Conservation (phyloP, 2,329 filamentous ascomycete genomes). For the Torrubiella hemipterigena region DNA sequence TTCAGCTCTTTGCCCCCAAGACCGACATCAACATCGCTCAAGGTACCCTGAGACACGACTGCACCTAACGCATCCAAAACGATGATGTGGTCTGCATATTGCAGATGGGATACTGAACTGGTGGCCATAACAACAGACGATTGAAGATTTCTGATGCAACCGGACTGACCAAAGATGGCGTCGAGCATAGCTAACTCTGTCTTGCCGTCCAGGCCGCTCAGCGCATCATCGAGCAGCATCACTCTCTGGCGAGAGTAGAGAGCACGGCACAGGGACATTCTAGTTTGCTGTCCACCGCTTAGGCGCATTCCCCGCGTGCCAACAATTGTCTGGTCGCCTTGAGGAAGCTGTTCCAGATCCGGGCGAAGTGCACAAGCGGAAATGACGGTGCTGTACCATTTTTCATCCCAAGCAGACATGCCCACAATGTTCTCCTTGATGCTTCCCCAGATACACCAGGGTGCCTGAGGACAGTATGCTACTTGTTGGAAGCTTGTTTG, state of each 20-base stretch:
- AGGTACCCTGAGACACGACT: slow-evolving; percentile 12
- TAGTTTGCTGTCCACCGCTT: slow-evolving; percentile 15
- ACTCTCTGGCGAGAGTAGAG: slow-evolving; percentile 12
- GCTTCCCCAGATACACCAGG: slow-evolving; percentile 13
- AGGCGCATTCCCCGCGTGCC: slow-evolving; percentile 13
- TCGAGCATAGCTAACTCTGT: slow-evolving; percentile 25
- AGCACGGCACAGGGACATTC: slow-evolving; percentile 14
- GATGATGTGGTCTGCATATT: slow-evolving; percentile 13
- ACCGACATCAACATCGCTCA: no score
- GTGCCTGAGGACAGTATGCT: slow-evolving; percentile 13
- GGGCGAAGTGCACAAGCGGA: slow-evolving; percentile 9
- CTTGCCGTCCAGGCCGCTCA: slow-evolving; percentile 21
- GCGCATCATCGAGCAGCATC: slow-evolving; percentile 19
- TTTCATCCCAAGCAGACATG: slow-evolving; percentile 7
- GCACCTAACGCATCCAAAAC: slow-evolving; percentile 11
- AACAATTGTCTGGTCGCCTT: slow-evolving; percentile 12
- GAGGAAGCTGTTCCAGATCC: slow-evolving; percentile 10
- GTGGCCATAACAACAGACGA: slow-evolving; percentile 16
- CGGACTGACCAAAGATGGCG: slow-evolving; percentile 19
- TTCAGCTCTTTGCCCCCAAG: no score
- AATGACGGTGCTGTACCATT: slow-evolving; percentile 12
- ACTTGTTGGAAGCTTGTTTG: slow-evolving; percentile 6
- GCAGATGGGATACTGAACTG: slow-evolving; percentile 13
- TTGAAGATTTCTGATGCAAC: slow-evolving; percentile 14
- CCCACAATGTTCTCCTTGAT: slow-evolving; percentile 13